Base-by-base conservation (phyloP, 2,329 filamentous ascomycete species). In the Arthrobotrys sphaeroides region DNA sequence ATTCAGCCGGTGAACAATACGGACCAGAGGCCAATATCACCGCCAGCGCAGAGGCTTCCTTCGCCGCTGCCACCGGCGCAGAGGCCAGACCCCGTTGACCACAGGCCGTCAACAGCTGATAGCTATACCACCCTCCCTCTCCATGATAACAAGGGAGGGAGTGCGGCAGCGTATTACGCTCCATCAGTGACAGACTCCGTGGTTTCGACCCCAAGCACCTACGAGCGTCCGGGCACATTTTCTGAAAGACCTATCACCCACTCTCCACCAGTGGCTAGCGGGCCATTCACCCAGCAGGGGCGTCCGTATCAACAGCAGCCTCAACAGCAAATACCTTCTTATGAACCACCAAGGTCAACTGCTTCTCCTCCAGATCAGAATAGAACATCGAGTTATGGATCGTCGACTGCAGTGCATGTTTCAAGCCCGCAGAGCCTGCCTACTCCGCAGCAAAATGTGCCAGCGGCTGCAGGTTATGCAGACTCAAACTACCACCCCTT, bases 21-120 rank as follows among this genome's bases (percentile, higher is more conserved):
- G 20, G 72, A 75, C 57, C 47, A 45, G 31, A 69, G 72, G 16
- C 72, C 72, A 51, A 64, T 75, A 13, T 75, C 72, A 20, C 72
- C 72, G 9, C 70, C 70, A 36, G 43, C 70, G 40, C 70, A 74
- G n/a, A 68, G 53, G 38, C 70, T 74, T 22, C 70, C 70, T 12
- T 74, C 70, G 31, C 70, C 70, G 1, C 26, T 68, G 6, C 55
- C 70, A 42, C 59, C 68, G 28, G 55, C 42, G 36, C 22, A 18
- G 5, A 51, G n/a, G 13, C 51, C 51, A 9, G 53, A 51, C 16
- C 22, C 62, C 5, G 24, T 31, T 18, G 60, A 57, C 20, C 31
- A 20, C 31, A 47, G 59, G 40, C 68, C 57, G 26, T 42, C 49
- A 6, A 42, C 38, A 4, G 51, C 51, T 22, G 33, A 47, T 12